phyloP scores from a whole-genome alignment of 306 rosid genomes.

The Echinosophora koreensis region DNA sequence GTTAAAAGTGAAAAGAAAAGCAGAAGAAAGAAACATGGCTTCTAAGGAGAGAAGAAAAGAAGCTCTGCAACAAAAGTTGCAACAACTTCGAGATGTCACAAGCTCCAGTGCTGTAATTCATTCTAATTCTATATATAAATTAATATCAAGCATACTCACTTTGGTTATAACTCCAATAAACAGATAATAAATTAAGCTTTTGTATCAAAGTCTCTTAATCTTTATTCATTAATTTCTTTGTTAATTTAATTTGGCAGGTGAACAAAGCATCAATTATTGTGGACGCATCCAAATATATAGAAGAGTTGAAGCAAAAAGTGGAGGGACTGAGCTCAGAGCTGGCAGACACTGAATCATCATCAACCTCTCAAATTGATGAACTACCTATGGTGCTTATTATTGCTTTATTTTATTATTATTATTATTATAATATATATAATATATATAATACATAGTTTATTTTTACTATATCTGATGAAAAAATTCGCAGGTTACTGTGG shows the following conservation, averaged over 20 bases:
- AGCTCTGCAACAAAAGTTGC: conserved; percentile 55
- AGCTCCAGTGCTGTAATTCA: conserved; percentile 74
- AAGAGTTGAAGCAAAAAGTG: conserved; percentile 77
- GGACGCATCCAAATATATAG: conserved; percentile 76
- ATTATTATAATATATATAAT: too few species aligned
- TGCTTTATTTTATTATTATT: background rate
- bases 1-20: conserved; percentile 37
- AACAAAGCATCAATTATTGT: conserved; percentile 78
- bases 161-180: conserved; percentile 7
- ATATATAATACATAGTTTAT: background rate
- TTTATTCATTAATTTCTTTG: background rate
- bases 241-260: conserved; percentile 51
- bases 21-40: conserved; percentile 50
- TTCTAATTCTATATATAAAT: background rate
- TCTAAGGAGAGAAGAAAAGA: conserved; percentile 60
- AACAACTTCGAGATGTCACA: conserved; percentile 71
- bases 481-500: conserved; percentile 73
- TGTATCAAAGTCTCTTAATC: background rate
- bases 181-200: background rate
- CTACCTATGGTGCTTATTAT: conserved; percentile 60
- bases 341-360: conserved; percentile 52
- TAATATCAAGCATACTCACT: background rate
- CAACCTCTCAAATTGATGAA: conserved; percentile 49
- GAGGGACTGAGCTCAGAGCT: conserved; percentile 62
- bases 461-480: background rate